Conservation (phyloP, 352 stramenopile species). For the Phytophthora megakarya region DNA sequence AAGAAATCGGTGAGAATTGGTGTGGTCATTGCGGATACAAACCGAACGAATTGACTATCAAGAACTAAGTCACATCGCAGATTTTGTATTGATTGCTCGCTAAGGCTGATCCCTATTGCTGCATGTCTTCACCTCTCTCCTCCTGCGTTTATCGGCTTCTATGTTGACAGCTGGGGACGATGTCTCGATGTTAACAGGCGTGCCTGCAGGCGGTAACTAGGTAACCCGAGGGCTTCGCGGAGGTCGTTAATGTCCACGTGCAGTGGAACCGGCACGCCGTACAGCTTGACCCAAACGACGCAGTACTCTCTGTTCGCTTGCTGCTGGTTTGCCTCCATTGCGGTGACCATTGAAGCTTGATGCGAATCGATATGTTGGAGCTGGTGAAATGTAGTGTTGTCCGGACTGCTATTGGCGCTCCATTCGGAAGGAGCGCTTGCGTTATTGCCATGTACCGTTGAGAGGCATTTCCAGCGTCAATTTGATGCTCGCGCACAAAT, state of each 20-base stretch:
- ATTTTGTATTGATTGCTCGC: constrained; percentile 9
- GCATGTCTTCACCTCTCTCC: not conserved
- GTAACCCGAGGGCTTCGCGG: not conserved
- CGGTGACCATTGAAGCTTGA: not conserved
- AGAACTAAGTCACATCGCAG: constrained; percentile 1
- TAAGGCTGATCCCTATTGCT: no score
- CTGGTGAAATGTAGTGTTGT: constrained; percentile 12
- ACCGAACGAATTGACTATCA: constrained; percentile 3
- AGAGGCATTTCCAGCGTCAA: not conserved
- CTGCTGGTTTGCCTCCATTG: not conserved
- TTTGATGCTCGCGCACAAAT: constrained; percentile 6
- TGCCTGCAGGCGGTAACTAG: constrained; percentile 1
- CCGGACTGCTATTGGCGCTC: not conserved
- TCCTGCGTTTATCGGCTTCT: no score
- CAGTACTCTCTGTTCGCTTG: not conserved
- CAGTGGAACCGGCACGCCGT: constrained; percentile 6
- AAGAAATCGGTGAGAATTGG: no score
- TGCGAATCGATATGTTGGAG: constrained; percentile 9
- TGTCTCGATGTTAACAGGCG: not conserved
- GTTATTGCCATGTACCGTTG: constrained; percentile 20
- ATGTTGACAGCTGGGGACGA: constrained; percentile 11
- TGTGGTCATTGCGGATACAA: constrained; percentile 20
- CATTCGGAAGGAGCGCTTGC: constrained; percentile 10
- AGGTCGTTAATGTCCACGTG: constrained; percentile 11
- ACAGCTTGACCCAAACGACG: not conserved